Percentiles rank a stretch among this genome's conserved stretches.
These are phyloP conservation scores for Setaria viridis DNA, from an alignment of 202 grass and related monocot genomes.

Conservation along the genomic window DNA sequence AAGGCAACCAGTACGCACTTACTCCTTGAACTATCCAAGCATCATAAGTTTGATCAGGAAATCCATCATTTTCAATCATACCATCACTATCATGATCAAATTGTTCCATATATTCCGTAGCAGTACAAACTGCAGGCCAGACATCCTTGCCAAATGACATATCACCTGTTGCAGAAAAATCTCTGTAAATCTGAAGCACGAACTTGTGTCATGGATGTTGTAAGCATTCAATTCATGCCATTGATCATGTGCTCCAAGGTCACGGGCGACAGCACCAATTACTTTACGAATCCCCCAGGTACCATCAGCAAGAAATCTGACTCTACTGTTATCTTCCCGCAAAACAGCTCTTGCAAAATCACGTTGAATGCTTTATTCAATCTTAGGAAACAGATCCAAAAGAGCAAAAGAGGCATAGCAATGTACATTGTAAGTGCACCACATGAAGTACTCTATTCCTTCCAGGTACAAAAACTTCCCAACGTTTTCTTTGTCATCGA, in stretches of 20 bases:
- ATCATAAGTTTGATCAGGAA: slow-evolving; percentile 99
- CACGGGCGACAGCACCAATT: slow-evolving; percentile 91
- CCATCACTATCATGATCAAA: slow-evolving; percentile 88
- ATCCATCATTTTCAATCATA: slow-evolving; percentile 94
- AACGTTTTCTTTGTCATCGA: slow-evolving; percentile 73
- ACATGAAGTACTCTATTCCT: slow-evolving; percentile 99
- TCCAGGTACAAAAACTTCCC: slow-evolving; percentile 93
- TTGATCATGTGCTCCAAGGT: slow-evolving; percentile 91
- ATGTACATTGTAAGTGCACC: slow-evolving; percentile 95
- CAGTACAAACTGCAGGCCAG: slow-evolving; percentile 88
- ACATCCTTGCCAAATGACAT: slow-evolving; percentile 83
- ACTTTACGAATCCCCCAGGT: slow-evolving; percentile 83
- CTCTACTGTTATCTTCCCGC: slow-evolving; percentile 82
- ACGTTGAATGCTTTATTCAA: slow-evolving; percentile 88
- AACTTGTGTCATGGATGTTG: slow-evolving; percentile 98
- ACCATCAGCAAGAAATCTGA: slow-evolving; percentile 95
- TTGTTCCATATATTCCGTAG: slow-evolving; percentile 94
- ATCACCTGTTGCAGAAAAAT: slow-evolving; percentile 86
- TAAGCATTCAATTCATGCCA: slow-evolving; percentile 99
- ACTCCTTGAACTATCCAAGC: slow-evolving; percentile 89
- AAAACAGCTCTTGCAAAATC: slow-evolving; percentile 93
- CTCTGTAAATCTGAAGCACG: slow-evolving; percentile 89
- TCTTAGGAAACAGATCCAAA: slow-evolving; percentile 91
- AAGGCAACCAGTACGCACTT: slow-evolving; percentile 91
- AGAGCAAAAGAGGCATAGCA: slow-evolving; percentile 98